Evolutionary conservation across 1,284 basidiomycete species (phyloP).

Genomic region (Heterobasidion irregulare): DNA sequence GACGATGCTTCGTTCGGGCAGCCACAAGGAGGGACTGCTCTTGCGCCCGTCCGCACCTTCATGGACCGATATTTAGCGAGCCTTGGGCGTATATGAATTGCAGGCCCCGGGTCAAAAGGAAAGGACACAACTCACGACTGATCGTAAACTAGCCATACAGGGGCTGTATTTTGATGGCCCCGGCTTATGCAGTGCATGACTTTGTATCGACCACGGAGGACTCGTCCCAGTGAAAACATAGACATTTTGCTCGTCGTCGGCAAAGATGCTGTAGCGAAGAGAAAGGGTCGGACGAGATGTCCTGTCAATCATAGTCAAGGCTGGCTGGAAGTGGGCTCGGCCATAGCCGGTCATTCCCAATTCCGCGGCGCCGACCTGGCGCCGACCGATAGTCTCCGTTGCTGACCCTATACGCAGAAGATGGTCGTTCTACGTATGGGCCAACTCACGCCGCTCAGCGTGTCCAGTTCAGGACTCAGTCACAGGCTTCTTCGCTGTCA

Average conservation of each 20-base stretch:
- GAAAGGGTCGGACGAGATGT: neutral
- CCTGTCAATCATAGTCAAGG: no score
- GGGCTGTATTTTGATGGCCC: neutral
- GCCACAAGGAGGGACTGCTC: neutral
- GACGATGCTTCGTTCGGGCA: neutral
- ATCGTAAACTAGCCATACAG: neutral
- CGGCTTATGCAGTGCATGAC: neutral
- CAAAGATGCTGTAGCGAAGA: neutral
- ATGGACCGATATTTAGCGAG: neutral
- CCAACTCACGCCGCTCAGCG: no score
- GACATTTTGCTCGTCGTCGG: neutral
- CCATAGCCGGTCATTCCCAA: no score
- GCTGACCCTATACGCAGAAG: no score
- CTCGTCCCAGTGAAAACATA: neutral
- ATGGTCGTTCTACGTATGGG: no score
- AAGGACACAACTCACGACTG: neutral
- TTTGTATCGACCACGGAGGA: neutral
- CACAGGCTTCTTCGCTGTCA: no score
- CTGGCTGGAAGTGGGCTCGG: no score
- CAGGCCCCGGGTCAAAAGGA: neutral
- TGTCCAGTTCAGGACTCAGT: no score
- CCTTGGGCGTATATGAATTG: neutral
- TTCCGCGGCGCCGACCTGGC: no score
- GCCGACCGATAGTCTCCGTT: no score
- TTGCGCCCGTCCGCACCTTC: neutral